A percentile compares a stretch with the other conserved stretches of the same genome.
phyloP scores from a whole-genome alignment of 192 early-diverging fungal species.

The Chytriomyces confervae region DNA sequence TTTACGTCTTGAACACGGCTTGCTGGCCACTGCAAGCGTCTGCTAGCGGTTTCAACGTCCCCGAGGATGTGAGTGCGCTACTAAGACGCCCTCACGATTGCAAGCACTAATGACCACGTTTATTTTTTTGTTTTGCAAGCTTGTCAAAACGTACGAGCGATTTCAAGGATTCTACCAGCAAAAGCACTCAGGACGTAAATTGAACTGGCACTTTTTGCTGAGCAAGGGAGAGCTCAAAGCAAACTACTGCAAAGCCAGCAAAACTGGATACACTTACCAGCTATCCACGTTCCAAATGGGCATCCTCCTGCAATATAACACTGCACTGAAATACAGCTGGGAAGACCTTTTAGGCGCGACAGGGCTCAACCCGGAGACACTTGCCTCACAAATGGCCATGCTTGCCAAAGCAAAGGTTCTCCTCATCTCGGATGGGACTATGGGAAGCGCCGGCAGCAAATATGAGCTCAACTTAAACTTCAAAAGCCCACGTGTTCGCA shows the following conservation, averaged over 20 bases:
- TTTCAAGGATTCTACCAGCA: conserved; percentile 88
- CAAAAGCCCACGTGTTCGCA: conserved; percentile 81
- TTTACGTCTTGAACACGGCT: conserved; percentile 85
- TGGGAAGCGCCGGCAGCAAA: conserved; percentile 49
- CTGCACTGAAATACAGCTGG: conserved; percentile 73
- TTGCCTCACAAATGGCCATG: conserved; percentile 72
- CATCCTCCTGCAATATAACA: conserved; percentile 90
- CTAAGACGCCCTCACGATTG: neutral
- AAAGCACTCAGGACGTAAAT: conserved; percentile 86
- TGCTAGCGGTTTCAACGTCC: conserved; percentile 81
- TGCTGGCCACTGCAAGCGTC: conserved; percentile 90
- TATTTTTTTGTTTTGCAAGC: conserved; percentile 38
- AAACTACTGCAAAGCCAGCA: conserved; percentile 79
- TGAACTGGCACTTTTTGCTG: conserved; percentile 94
- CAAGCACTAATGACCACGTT: neutral
- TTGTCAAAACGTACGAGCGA: conserved; percentile 81
- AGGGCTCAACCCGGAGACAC: conserved; percentile 68
- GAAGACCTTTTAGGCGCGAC: conserved; percentile 80
- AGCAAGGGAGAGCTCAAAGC: conserved; percentile 92
- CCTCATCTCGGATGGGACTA: conserved; percentile 53
- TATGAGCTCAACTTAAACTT: conserved; percentile 81
- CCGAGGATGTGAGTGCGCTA: conserved; percentile 68
- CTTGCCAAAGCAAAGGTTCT: conserved; percentile 88
- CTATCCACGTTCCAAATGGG: conserved; percentile 93
- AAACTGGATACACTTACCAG: conserved; percentile 79